Conservation (phyloP, 2,329 filamentous ascomycete genomes). For the Parastagonospora avenae region DNA sequence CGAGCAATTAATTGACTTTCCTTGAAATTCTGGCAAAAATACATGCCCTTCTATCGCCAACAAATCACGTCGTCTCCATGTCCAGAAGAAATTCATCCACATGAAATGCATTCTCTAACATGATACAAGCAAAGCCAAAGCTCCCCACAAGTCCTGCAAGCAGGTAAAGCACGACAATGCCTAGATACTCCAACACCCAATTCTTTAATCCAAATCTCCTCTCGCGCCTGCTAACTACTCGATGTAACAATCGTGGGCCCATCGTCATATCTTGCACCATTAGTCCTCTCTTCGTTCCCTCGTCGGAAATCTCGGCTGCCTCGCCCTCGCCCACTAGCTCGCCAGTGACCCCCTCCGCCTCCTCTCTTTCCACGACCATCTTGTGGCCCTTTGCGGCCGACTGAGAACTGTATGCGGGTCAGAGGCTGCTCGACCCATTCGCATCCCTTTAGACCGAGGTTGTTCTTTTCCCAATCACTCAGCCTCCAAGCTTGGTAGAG, state of each 20-base stretch:
- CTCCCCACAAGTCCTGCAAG: too few relatives aligned
- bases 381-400: conserved; percentile 36
- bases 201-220: background rate
- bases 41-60: too few relatives aligned
- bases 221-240: background rate
- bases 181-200: too few relatives aligned
- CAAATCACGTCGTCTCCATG: too few relatives aligned
- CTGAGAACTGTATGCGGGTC: conserved; percentile 41
- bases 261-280: conserved; percentile 5
- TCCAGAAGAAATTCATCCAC: too few relatives aligned
- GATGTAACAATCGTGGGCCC: conserved; percentile 20
- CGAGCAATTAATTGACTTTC: too few relatives aligned
- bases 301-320: conserved; percentile 14
- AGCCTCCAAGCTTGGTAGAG: conserved; percentile 75
- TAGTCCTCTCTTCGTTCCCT: conserved; percentile 11
- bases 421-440: conserved; percentile 70
- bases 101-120: too few relatives aligned
- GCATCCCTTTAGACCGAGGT: conserved; percentile 61
- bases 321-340: conserved; percentile 16
- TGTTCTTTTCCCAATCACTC: conserved; percentile 61
- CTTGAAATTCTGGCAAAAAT: too few relatives aligned
- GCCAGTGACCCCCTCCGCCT: conserved; percentile 17
- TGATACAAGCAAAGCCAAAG: too few relatives aligned
- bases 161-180: too few relatives aligned
- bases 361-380: conserved; percentile 15